These are phyloP conservation scores for Gaultheria prostrata DNA, from an alignment of 148 eudicot genomes.

Conservation along the genomic window DNA sequence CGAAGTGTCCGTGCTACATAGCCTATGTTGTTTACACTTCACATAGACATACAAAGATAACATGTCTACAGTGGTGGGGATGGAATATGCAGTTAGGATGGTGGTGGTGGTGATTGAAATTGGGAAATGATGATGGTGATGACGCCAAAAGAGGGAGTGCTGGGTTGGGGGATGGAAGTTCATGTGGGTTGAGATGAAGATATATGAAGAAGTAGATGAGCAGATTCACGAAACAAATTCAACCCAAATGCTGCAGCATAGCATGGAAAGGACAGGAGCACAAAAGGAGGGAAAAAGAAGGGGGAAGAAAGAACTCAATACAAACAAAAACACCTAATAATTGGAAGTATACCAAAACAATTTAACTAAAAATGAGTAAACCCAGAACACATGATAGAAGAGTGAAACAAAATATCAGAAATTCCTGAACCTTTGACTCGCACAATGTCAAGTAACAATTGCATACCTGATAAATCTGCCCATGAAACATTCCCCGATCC, in stretches of 20 bases:
- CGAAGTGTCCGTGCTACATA: too few species aligned
- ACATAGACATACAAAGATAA: not conserved
- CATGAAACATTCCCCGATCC: constrained; percentile 93
- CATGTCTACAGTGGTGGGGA: not conserved
- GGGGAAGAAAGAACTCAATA: not conserved
- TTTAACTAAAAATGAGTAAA: not conserved
- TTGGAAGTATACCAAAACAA: not conserved
- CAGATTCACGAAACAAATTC: not conserved
- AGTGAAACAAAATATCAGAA: not conserved
- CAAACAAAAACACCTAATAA: not conserved
- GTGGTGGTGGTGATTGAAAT: not conserved
- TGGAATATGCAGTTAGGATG: not conserved
- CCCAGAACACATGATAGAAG: not conserved
- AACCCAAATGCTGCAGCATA: not conserved
- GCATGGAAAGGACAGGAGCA: not conserved
- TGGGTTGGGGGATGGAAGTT: not conserved
- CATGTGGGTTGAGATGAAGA: not conserved
- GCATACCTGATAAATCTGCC: constrained; percentile 80
- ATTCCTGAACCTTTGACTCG: not conserved
- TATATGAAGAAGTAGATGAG: not conserved
- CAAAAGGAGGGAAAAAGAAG: not conserved
- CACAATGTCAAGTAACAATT: not conserved
- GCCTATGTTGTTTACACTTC: too few species aligned
- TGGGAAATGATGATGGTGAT: not conserved
- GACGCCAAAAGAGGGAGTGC: not conserved